Conservation (phyloP, 2,329 filamentous ascomycete genomes). For the Waltergamsia citrina region DNA sequence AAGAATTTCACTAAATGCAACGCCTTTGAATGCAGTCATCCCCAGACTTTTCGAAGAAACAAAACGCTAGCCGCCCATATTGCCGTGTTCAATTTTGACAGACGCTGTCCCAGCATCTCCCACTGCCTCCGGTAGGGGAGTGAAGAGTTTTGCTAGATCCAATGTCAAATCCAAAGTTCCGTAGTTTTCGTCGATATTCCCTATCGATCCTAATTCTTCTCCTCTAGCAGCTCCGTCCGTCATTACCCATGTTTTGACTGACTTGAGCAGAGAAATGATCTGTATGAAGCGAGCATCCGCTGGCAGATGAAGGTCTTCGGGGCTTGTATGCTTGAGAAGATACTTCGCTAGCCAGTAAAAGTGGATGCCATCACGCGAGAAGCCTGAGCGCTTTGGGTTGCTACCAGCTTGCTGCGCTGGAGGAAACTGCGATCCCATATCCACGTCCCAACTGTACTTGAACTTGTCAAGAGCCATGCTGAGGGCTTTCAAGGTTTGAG, state of each 20-base stretch:
- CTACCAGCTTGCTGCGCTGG: slow-evolving; percentile 29
- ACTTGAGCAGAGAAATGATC: slow-evolving; percentile 51
- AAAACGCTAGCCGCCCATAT: slow-evolving; percentile 16
- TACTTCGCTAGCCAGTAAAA: slow-evolving; percentile 65
- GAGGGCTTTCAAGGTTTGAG: slow-evolving; percentile 36
- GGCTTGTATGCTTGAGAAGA: slow-evolving; percentile 49
- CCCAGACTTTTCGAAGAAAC: slow-evolving; percentile 18
- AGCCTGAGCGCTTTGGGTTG: slow-evolving; percentile 53
- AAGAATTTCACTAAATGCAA: slow-evolving; percentile 12
- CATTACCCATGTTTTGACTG: slow-evolving; percentile 49
- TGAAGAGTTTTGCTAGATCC: slow-evolving; percentile 64
- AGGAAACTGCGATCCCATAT: slow-evolving; percentile 60
- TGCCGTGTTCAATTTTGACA: slow-evolving; percentile 30
- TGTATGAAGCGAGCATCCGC: slow-evolving; percentile 52
- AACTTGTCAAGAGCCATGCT: slow-evolving; percentile 58
- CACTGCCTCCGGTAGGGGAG: slow-evolving; percentile 40
- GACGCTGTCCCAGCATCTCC: slow-evolving; percentile 30
- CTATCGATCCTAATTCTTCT: slow-evolving; percentile 58
- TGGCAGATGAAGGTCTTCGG: slow-evolving; percentile 41
- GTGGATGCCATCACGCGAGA: slow-evolving; percentile 62
- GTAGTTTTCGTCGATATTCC: slow-evolving; percentile 58
- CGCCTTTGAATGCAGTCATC: slow-evolving; percentile 28
- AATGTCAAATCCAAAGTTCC: slow-evolving; percentile 54
- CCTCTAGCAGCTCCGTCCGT: slow-evolving; percentile 56
- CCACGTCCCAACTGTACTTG: slow-evolving; percentile 62